Evolutionary conservation across 129 eudicot species (phyloP).

Genomic region (Flaveria brownii): DNA sequence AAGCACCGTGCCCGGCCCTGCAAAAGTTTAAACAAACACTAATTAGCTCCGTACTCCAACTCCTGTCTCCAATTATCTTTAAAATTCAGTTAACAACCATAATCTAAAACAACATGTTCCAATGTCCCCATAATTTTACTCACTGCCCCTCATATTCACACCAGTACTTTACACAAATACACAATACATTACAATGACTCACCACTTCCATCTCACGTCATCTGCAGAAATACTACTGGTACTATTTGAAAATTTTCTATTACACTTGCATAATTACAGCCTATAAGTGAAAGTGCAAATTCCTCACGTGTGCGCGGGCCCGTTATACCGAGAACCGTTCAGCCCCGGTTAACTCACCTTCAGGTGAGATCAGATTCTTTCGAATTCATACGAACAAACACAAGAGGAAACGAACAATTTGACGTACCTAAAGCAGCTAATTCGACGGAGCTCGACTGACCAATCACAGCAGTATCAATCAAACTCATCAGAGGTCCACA

Average conservation of each 20-base stretch:
- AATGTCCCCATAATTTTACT: background rate
- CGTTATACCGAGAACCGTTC: too few species aligned
- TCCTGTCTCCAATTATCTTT: background rate
- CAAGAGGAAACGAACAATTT: background rate
- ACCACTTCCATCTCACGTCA: background rate
- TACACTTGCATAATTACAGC: too few species aligned
- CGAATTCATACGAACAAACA: background rate
- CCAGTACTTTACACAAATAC: background rate
- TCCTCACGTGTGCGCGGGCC: too few species aligned
- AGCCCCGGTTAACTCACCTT: too few species aligned
- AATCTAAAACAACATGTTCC: background rate
- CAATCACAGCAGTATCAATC: constrained; percentile 93
- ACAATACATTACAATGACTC: background rate
- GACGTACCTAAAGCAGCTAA: constrained; percentile 90
- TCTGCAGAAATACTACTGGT: background rate
- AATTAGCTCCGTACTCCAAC: constrained; percentile 20
- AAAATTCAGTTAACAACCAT: background rate
- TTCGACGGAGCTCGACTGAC: constrained; percentile 86
- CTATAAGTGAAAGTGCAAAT: too few species aligned
- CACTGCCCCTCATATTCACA: background rate
- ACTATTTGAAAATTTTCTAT: too few species aligned
- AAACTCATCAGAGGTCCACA: constrained; percentile 95
- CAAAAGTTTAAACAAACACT: constrained; percentile 23
- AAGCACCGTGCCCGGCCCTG: constrained; percentile 95
- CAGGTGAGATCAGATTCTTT: too few species aligned